A percentile compares a stretch with the other conserved stretches of the same genome.
Conservation (phyloP, 2,329 filamentous ascomycete species). For the Pseudophaeomoniella oleicola region DNA sequence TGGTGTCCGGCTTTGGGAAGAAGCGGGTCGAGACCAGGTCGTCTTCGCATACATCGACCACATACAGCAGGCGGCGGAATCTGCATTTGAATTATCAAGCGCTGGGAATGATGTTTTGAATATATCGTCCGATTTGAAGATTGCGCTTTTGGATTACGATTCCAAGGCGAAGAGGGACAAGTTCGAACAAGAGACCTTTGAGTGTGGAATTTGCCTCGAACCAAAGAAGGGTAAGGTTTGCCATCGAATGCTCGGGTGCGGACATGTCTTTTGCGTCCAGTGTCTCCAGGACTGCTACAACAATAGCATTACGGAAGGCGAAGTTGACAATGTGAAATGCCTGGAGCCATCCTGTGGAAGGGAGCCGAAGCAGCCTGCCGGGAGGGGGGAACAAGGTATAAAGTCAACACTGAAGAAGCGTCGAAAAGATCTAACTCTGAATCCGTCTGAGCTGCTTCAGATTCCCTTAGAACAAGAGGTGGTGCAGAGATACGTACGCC, state of each 20-base stretch:
- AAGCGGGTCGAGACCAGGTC: constrained; percentile 41
- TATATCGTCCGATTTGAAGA: constrained; percentile 40
- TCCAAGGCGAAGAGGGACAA: constrained; percentile 55
- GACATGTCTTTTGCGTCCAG: constrained; percentile 79
- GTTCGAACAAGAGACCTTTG: constrained; percentile 74
- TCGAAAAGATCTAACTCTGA: constrained; percentile 55
- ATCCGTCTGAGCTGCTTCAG: constrained; percentile 68
- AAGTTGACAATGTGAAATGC: constrained; percentile 66
- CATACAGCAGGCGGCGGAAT: constrained; percentile 43
- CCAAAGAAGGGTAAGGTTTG: constrained; percentile 77
- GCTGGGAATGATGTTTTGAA: constrained; percentile 25
- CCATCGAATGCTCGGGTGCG: constrained; percentile 68
- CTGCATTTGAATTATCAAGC: constrained; percentile 34
- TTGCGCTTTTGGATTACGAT: constrained; percentile 65
- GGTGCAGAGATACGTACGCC: constrained; percentile 72
- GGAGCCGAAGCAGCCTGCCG: constrained; percentile 14
- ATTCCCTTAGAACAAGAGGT: constrained; percentile 56
- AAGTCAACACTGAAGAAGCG: constrained; percentile 21
- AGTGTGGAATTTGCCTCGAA: constrained; percentile 80
- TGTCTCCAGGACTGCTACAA: constrained; percentile 87
- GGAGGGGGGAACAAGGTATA: too few species aligned
- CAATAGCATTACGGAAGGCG: constrained; percentile 71
- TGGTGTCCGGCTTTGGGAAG: constrained; percentile 41
- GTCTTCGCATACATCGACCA: constrained; percentile 47
- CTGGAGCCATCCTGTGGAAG: constrained; percentile 54